Percentiles rank a stretch among this genome's conserved stretches.
These are phyloP conservation scores for Zygotorulaspora chibaensis DNA, from an alignment of 805 yeast species.

Conservation along the genomic window DNA sequence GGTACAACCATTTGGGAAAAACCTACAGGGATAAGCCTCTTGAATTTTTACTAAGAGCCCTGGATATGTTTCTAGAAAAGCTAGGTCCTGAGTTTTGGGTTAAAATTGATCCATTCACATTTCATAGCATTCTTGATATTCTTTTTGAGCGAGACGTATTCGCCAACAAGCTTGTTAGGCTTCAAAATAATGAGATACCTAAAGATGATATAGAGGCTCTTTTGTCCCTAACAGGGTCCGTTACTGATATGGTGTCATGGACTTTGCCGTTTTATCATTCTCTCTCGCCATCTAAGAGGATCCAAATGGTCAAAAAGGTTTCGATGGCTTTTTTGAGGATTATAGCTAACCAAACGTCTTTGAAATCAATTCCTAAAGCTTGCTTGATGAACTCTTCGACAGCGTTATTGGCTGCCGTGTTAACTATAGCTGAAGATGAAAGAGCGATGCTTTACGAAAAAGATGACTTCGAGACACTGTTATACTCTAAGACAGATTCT, in stretches of 20 bases:
- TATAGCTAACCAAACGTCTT: conserved; percentile 29
- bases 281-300: conserved; percentile 45
- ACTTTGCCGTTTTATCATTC: conserved; percentile 43
- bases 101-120: conserved; percentile 48
- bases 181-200: conserved; percentile 27
- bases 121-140: conserved; percentile 54
- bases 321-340: conserved; percentile 45
- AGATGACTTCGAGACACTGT: conserved; percentile 35
- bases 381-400: conserved; percentile 37
- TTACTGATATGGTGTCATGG: conserved; percentile 54
- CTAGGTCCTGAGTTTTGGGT: conserved; percentile 52
- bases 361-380: conserved; percentile 30
- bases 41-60: conserved; percentile 52
- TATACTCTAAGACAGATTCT: conserved; percentile 47
- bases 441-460: conserved; percentile 26
- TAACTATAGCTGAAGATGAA: conserved; percentile 29
- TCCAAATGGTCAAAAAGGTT: conserved; percentile 49
- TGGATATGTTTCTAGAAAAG: conserved; percentile 42
- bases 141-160: conserved; percentile 53
- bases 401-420: conserved; percentile 32
- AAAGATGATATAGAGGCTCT: conserved; percentile 31
- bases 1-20: conserved; percentile 31
- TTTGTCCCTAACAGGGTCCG: conserved; percentile 28
- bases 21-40: conserved; percentile 36
- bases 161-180: conserved; percentile 34